A percentile compares a stretch with the other conserved stretches of the same genome.
phyloP scores from a whole-genome alignment of 208 protist species.

The Leishmania arabica region DNA sequence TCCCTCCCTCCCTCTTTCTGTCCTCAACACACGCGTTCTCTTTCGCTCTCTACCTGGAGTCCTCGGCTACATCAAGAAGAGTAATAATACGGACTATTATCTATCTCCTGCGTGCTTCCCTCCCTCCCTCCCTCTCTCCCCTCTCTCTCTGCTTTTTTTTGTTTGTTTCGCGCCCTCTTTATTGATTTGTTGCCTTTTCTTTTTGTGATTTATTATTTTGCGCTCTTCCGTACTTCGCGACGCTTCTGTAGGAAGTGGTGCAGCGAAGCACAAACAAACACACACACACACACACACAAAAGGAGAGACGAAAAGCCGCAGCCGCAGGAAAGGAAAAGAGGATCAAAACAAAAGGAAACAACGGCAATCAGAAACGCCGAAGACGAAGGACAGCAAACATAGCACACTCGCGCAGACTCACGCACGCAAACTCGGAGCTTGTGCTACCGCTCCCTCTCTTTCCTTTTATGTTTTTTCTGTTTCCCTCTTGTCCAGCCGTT shows the following conservation, averaged over 20 bases:
- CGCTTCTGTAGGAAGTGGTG: background rate
- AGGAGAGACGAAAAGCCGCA: background rate
- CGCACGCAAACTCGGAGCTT: background rate
- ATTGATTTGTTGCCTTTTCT: background rate
- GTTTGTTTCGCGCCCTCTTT: background rate
- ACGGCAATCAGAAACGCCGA: background rate
- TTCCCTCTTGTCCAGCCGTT: background rate
- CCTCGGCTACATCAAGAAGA: background rate
- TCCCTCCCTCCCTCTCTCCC: no score
- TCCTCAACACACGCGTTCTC: background rate
- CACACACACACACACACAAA: background rate
- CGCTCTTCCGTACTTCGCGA: background rate
- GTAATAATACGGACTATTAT: background rate
- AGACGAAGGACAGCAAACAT: background rate
- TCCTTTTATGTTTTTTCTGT: background rate
- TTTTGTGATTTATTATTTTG: background rate
- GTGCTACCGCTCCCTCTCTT: background rate
- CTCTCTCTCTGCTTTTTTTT: background rate
- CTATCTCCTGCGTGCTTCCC: background rate
- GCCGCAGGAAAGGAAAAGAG: background rate
- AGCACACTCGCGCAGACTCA: background rate
- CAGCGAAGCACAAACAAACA: background rate
- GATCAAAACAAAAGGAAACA: no score
- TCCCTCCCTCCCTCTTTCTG: background rate
- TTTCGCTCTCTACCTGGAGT: background rate